Base-by-base conservation (phyloP, 768 basidiomycete genomes). In the Leccinum barrowsii region DNA sequence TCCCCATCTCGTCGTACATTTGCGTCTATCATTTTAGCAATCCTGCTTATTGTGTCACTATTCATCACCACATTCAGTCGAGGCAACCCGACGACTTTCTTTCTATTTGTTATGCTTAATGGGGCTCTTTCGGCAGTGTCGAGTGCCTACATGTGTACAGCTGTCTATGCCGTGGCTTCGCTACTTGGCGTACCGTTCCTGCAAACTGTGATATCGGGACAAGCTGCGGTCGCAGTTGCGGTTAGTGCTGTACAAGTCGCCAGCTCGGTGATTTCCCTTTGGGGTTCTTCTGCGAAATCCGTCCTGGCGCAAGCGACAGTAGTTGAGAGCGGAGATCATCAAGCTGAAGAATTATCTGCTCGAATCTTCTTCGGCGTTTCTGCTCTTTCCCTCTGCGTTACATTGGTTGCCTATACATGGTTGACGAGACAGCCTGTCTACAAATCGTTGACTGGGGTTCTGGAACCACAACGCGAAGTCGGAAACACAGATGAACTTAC, bases 211-310 rank as follows among this genome's bases (percentile, higher is more conserved):
- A 82, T 94, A 79, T 84, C 91, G 2, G 93, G 92, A 12, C 91
- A 94, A 73, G 93, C 89, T 0, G 90, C 89, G 0, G 84, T 94
- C 3, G 94, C 87, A 0, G 90, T 95, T 11, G 85, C 84, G 1
- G 86, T 95, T 59, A 92, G 91, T 52, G 75, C 78, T 1, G 85
- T 92, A 0, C 92, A 94, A 66, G 80, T 93, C 7, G 61, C 85
- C 35, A 85, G 90, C 59, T 80, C 87, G 10, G 70, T 78, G 1
- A 74, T 82, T 3, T 87, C 87, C 10, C 74, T 89, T n/a, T 78
- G 77, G 76, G 75, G 76, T 10, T 73, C 75, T 32, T 65, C 81
- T 61, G 67, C 60, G 62, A 54, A 69, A 56, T 63, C 68, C 2
- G 42, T 52, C 35, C 37, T 63, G 15, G 17, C 66, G 67, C 52